Percentiles rank a stretch among this genome's conserved stretches.
Conservation (phyloP, 2,329 filamentous ascomycete species). For the Pestalotiopsis sp. region DNA sequence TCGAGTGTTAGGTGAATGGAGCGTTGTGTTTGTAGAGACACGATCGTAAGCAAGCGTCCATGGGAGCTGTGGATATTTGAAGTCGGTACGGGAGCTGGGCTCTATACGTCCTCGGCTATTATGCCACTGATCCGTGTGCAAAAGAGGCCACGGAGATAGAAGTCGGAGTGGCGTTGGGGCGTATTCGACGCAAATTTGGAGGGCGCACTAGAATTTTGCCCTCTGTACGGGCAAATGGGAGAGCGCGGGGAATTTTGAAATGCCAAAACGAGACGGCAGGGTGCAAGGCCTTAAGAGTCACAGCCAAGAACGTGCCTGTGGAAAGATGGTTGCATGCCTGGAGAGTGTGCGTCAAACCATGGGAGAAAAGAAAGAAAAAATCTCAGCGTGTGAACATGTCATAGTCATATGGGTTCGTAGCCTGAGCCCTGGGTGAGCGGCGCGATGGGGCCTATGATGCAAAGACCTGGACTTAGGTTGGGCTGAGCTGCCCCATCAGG, state of each 20-base stretch:
- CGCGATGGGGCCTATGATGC: background rate
- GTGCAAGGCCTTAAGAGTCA: background rate
- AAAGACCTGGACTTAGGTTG: background rate
- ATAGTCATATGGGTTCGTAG: background rate
- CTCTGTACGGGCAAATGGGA: background rate
- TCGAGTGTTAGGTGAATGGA: constrained; percentile 9
- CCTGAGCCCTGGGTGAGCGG: background rate
- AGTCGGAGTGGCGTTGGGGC: background rate
- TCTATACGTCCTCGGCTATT: constrained; percentile 1
- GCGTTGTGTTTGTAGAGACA: background rate
- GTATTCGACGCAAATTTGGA: constrained; percentile 1
- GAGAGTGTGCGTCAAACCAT: background rate
- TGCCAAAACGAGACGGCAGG: background rate
- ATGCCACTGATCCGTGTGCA: background rate
- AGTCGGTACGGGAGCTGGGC: background rate
- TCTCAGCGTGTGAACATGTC: background rate
- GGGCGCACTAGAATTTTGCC: constrained; percentile 3
- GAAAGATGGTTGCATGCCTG: background rate
- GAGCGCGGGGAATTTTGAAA: background rate
- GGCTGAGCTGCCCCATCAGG: background rate
- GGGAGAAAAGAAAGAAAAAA: background rate
- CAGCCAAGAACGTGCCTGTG: background rate
- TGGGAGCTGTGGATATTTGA: background rate
- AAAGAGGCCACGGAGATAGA: constrained; percentile 7
- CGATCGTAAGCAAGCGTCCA: background rate